These are phyloP conservation scores for Aspergillus ibericus DNA, from an alignment of 2,329 filamentous ascomycete species.

Conservation along the genomic window DNA sequence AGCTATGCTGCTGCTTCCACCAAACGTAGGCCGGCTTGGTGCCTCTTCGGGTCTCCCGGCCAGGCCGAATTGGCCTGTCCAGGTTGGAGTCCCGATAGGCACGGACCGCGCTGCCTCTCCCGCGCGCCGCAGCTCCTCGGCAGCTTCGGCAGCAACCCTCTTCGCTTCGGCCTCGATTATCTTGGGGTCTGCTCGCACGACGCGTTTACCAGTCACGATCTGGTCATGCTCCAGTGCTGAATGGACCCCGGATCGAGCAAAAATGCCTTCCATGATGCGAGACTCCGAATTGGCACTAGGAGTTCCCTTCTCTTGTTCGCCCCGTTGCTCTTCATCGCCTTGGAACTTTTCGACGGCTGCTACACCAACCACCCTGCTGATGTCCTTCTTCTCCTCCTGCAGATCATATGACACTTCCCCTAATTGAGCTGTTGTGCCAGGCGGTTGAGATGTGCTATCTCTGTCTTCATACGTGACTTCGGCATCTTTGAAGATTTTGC, in stretches of 20 bases:
- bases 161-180: conserved; percentile 82
- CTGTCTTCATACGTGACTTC: conserved; percentile 65
- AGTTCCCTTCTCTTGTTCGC: conserved; percentile 21
- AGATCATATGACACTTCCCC: not conserved
- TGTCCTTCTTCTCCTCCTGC: conserved; percentile 43
- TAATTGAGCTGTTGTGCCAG: not conserved
- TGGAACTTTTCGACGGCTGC: conserved; percentile 65
- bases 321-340: conserved; percentile 44
- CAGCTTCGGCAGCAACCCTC: conserved; percentile 74
- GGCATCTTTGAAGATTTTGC: conserved; percentile 81
- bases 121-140: conserved; percentile 70
- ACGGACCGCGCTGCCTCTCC: conserved; percentile 70
- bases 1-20: conserved; percentile 35
- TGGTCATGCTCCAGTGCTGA: conserved; percentile 92
- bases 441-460: conserved; percentile 1
- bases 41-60: conserved; percentile 67
- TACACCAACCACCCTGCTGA: conserved; percentile 60
- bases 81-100: conserved; percentile 83
- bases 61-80: conserved; percentile 83
- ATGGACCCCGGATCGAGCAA: conserved; percentile 80
- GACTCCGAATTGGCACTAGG: conserved; percentile 56
- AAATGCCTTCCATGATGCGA: conserved; percentile 84
- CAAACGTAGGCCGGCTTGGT: conserved; percentile 47
- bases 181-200: conserved; percentile 69
- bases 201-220: conserved; percentile 75